Percentiles rank a stretch among this genome's conserved stretches.
Evolutionary conservation across 78 protist species (phyloP).

Genomic region (Dictyostelium intermedium): DNA sequence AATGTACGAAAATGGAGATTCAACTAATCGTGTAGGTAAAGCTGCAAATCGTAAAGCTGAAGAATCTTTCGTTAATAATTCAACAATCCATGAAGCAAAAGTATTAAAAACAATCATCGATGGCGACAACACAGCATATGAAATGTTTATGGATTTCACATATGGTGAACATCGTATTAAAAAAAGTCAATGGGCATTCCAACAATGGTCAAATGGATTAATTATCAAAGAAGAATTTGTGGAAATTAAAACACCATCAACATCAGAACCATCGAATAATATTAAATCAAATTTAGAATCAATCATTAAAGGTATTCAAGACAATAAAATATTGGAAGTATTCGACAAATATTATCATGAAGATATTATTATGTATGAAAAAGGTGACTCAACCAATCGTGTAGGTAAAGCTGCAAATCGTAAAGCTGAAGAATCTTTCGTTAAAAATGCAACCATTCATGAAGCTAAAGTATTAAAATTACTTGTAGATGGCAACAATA

Average conservation of each 20-base stretch:
- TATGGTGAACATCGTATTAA: constrained; percentile 31
- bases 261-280: neutral
- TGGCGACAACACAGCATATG: neutral
- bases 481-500: neutral
- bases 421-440: neutral
- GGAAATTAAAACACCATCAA: neutral
- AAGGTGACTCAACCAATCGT: constrained; percentile 7
- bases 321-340: constrained; percentile 29
- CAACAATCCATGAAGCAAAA: constrained; percentile 29
- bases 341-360: constrained; percentile 20
- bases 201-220: constrained; percentile 34
- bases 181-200: constrained; percentile 54
- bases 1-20: constrained; percentile 59
- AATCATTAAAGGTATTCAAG: constrained; percentile 18
- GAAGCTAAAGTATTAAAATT: neutral
- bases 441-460: neutral
- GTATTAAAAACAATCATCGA: neutral
- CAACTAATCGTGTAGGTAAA: constrained; percentile 45
- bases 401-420: constrained; percentile 4
- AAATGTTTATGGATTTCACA: constrained; percentile 7
- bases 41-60: constrained; percentile 33
- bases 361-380: constrained; percentile 13
- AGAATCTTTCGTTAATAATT: constrained; percentile 17
- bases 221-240: constrained; percentile 36
- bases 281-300: neutral